Percentiles rank a stretch among this genome's conserved stretches.
These are phyloP conservation scores for Saccharomycopsis fodiens DNA, from an alignment of 805 yeast species.

Conservation along the genomic window DNA sequence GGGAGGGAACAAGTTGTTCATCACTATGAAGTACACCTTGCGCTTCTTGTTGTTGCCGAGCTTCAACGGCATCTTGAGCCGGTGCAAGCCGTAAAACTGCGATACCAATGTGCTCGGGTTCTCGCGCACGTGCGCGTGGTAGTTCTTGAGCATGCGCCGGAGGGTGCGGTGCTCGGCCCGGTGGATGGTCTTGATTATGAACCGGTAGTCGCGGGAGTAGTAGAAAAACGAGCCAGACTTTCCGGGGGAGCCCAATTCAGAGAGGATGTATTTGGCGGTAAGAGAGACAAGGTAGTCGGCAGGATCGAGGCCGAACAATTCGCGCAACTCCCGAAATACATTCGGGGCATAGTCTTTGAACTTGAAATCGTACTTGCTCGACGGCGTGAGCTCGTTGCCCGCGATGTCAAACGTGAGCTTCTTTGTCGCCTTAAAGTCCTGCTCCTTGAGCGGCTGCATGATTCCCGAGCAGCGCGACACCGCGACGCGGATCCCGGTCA, in stretches of 20 bases:
- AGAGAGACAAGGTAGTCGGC: slow-evolving; percentile 91
- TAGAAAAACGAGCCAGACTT: slow-evolving; percentile 95
- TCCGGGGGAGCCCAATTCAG: slow-evolving; percentile 93
- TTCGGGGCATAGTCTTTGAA: slow-evolving; percentile 95
- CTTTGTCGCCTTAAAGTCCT: slow-evolving; percentile 64
- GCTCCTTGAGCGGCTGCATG: slow-evolving; percentile 61
- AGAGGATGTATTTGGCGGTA: slow-evolving; percentile 85
- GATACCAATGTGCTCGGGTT: slow-evolving; percentile 86
- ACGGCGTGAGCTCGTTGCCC: slow-evolving; percentile 87
- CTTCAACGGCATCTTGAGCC: slow-evolving; percentile 80
- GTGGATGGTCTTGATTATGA: slow-evolving; percentile 92
- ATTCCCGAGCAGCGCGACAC: slow-evolving; percentile 88
- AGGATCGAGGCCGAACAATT: slow-evolving; percentile 80
- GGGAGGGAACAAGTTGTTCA: slow-evolving; percentile 96
- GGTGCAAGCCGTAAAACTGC: slow-evolving; percentile 94
- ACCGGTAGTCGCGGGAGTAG: slow-evolving; percentile 87
- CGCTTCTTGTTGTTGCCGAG: slow-evolving; percentile 38
- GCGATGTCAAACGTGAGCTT: slow-evolving; percentile 81
- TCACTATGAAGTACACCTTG: slow-evolving; percentile 86
- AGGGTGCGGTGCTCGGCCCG: slow-evolving; percentile 86
- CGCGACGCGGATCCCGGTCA: slow-evolving; percentile 93
- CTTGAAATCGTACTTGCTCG: slow-evolving; percentile 90
- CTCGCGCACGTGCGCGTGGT: slow-evolving; percentile 68
- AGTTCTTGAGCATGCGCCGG: slow-evolving; percentile 62
- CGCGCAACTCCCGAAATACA: slow-evolving; percentile 81